phyloP scores from a whole-genome alignment of 169 alveolate species.

The Cryptosporidium ryanae region DNA sequence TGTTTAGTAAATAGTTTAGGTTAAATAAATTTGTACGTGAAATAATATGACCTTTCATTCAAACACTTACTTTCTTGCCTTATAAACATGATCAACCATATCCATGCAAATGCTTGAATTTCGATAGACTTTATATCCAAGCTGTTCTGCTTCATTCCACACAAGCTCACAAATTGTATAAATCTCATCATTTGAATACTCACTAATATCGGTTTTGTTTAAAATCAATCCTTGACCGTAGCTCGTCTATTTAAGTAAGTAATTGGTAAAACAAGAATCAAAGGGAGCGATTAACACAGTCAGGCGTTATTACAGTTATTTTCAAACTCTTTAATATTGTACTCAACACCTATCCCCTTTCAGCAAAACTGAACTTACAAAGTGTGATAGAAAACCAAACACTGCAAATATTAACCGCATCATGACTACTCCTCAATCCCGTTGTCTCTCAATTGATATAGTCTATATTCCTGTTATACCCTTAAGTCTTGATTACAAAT shows the following conservation, averaged over 20 bases:
- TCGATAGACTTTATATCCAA: slow-evolving; percentile 1
- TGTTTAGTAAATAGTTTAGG: neutral
- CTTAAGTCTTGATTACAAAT: too few relatives aligned
- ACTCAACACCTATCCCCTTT: too few relatives aligned
- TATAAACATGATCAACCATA: slow-evolving; percentile 24
- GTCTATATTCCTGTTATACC: too few relatives aligned
- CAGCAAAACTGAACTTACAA: too few relatives aligned
- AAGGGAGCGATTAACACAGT: too few relatives aligned
- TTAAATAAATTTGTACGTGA: neutral
- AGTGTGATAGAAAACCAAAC: too few relatives aligned
- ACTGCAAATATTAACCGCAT: too few relatives aligned
- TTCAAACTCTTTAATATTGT: too few relatives aligned
- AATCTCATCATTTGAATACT: slow-evolving; percentile 40
- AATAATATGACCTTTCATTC: neutral
- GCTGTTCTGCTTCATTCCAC: slow-evolving; percentile 30
- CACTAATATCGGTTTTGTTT: slow-evolving; percentile 7
- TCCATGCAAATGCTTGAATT: slow-evolving; percentile 7
- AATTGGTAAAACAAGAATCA: neutral
- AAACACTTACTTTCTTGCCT: slow-evolving; percentile 58
- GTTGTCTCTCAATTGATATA: too few relatives aligned
- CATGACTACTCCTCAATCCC: too few relatives aligned
- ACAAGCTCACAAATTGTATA: neutral
- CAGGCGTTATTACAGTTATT: too few relatives aligned
- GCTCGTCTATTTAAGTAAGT: neutral
- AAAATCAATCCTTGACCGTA: neutral